Percentiles rank a stretch among this genome's conserved stretches.
Evolutionary conservation across 2,329 filamentous ascomycete genomes (phyloP).

Genomic region (Coniosporium tulheliwenetii): DNA sequence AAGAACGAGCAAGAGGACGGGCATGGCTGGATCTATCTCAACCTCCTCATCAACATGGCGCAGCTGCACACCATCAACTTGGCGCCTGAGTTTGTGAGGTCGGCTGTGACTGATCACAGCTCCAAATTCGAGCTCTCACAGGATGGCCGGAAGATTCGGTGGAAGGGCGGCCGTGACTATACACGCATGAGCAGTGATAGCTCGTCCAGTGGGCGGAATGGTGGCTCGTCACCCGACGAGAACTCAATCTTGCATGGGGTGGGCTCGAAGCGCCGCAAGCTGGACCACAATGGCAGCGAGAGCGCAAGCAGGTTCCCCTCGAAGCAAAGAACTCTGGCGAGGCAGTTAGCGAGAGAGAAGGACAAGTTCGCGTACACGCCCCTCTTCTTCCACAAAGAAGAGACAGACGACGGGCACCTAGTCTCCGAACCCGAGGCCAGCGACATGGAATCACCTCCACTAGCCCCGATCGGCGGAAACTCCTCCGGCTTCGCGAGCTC

Average conservation of each 20-base stretch:
- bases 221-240: slow-evolving; percentile 35
- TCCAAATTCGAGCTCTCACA: slow-evolving; percentile 61
- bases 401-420: slow-evolving; percentile 22
- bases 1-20: slow-evolving; percentile 43
- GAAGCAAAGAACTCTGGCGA: slow-evolving; percentile 6
- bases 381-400: slow-evolving; percentile 29
- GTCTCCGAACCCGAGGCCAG: slow-evolving; percentile 17
- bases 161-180: slow-evolving; percentile 39
- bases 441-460: slow-evolving; percentile 6
- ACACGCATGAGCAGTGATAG: slow-evolving; percentile 40
- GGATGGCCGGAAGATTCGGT: slow-evolving; percentile 66
- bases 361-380: slow-evolving; percentile 27
- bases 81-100: slow-evolving; percentile 60
- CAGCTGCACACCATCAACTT: slow-evolving; percentile 78
- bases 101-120: slow-evolving; percentile 54
- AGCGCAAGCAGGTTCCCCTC: neutral
- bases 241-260: neutral
- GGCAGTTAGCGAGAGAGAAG: slow-evolving; percentile 3
- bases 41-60: slow-evolving; percentile 65
- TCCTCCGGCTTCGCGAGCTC: slow-evolving; percentile 30
- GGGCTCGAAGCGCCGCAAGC: neutral
- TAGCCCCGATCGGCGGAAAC: slow-evolving; percentile 11
- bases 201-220: slow-evolving; percentile 30
- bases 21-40: slow-evolving; percentile 72
- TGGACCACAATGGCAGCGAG: neutral